Conservation (phyloP, 2,329 filamentous ascomycete genomes). For the Neoascochyta sp. region DNA sequence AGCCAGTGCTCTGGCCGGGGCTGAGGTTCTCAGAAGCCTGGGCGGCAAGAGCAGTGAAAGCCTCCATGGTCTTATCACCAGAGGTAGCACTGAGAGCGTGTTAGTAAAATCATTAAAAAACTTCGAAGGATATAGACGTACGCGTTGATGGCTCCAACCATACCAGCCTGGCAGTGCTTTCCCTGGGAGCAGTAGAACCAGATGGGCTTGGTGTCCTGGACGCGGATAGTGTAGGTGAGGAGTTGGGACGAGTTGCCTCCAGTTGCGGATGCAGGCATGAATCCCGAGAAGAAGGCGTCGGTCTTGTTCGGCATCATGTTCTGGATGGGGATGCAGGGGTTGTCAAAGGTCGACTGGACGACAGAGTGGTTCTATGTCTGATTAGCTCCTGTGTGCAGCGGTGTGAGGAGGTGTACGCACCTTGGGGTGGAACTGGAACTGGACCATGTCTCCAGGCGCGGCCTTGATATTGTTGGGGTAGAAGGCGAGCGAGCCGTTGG, state of each 20-base stretch:
- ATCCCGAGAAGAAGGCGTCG: conserved; percentile 61
- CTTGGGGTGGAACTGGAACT: conserved; percentile 52
- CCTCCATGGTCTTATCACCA: conserved; percentile 36
- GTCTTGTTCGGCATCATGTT: conserved; percentile 45
- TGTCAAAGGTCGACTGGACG: conserved; percentile 70
- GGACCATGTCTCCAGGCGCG: conserved; percentile 54
- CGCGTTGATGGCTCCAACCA: conserved; percentile 76
- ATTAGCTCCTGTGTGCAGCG: conserved; percentile 6
- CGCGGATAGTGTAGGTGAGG: conserved; percentile 66
- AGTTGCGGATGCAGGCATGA: conserved; percentile 54
- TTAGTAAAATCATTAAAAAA: too few species aligned
- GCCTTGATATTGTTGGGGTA: conserved; percentile 64
- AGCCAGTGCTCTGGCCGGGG: conserved; percentile 36
- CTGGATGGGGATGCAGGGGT: conserved; percentile 62
- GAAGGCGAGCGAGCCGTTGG: conserved; percentile 55
- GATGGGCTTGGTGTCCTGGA: conserved; percentile 66
- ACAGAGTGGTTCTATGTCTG: conserved; percentile 65
- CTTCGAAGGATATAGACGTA: conserved; percentile 47
- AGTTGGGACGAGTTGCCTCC: conserved; percentile 37
- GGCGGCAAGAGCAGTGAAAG: conserved; percentile 38
- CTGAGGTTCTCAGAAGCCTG: conserved; percentile 41
- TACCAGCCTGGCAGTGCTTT: conserved; percentile 70
- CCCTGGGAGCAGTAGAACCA: conserved; percentile 77
- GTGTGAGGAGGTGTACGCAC: conserved; percentile 21
- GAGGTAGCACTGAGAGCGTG: conserved; percentile 19